Percentiles rank a stretch among this genome's conserved stretches.
Conservation (phyloP, 169 alveolate species). For the Cryptosporidium baileyi region DNA sequence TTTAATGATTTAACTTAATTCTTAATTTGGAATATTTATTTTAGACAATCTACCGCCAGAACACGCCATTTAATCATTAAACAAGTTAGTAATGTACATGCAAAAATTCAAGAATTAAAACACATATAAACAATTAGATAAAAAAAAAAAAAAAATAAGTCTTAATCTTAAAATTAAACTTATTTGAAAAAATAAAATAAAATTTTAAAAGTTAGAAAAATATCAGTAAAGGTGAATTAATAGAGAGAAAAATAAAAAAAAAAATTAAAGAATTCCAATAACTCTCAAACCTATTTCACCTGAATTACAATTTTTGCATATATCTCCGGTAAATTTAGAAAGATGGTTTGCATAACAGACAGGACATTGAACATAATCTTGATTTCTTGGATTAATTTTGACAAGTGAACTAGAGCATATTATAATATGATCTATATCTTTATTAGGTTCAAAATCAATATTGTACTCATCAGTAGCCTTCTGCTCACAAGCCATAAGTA, state of each 20-base stretch:
- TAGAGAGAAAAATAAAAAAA: neutral
- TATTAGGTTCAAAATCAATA: conserved; percentile 74
- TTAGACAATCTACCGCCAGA: too few species aligned
- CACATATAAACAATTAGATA: too few species aligned
- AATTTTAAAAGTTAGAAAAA: neutral
- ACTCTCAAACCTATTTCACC: conserved; percentile 68
- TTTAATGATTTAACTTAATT: too few species aligned
- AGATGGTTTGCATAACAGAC: conserved; percentile 43
- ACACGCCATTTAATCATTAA: too few species aligned
- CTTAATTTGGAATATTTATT: too few species aligned
- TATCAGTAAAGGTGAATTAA: neutral
- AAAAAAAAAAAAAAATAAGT: too few species aligned
- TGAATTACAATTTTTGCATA: conserved; percentile 43
- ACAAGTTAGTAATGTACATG: too few species aligned
- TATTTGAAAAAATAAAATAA: too few species aligned
- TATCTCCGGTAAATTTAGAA: conserved; percentile 32
- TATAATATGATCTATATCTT: conserved; percentile 67
- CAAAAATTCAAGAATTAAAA: too few species aligned
- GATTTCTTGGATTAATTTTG: conserved; percentile 53
- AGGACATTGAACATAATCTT: conserved; percentile 51
- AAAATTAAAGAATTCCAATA: conserved; percentile 13
- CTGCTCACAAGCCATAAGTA: conserved; percentile 76
- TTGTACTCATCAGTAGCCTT: conserved; percentile 75
- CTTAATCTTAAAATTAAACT: neutral
- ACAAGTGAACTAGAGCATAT: conserved; percentile 41